Evolutionary conservation across 805 yeast species (phyloP), one percentile per base, ranked within the genome.

Genomic region (Brettanomyces naardenensis): DNA sequence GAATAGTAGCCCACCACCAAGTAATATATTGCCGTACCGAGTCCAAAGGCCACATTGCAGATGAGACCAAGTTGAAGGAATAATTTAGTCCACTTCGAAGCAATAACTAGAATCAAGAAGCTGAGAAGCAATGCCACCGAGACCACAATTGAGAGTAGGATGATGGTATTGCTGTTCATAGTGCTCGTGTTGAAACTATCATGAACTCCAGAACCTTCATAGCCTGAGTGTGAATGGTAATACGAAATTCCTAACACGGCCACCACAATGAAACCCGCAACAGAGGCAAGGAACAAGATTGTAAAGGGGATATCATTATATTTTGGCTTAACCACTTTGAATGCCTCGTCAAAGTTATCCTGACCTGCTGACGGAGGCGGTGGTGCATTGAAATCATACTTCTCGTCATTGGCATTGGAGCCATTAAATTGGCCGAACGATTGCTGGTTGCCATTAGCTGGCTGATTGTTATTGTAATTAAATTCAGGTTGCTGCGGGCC

Each of bases 11-110:
- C 64, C 46, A 71, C 67, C 1, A 69, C 78, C 49, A 88, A 68
- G 52, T 82, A 84, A 59, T 75, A 80, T 47, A 88, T 78, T 4
- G 87, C 75, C 5, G 94, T 78, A 14, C 83, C 95, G 20, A 87
- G 49, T 3, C 92, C 86, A 40, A 84, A 58, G 2, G 78, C 51
- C n/a, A 85, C 67, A 52, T 86, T 85, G 34, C 79, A 60, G 23
- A 83, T 65, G 46, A 86, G 69, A 2, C 94, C 83, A 19, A 75
- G 58, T 39, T 72, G 70, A 48, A 88, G 83, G 57, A 86, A 87
- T 40, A 69, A 59, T 37, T 68, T 64, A 13, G 95, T 88, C 31
- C 71, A 73, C 43, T 69, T 41, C 46, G 87, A 64, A 3, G 95
- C 94, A 43, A 74, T 60, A 1, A 68, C 45, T 36, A 82, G 65